Conservation (phyloP, 768 basidiomycete genomes). For the Calocera cornea region DNA sequence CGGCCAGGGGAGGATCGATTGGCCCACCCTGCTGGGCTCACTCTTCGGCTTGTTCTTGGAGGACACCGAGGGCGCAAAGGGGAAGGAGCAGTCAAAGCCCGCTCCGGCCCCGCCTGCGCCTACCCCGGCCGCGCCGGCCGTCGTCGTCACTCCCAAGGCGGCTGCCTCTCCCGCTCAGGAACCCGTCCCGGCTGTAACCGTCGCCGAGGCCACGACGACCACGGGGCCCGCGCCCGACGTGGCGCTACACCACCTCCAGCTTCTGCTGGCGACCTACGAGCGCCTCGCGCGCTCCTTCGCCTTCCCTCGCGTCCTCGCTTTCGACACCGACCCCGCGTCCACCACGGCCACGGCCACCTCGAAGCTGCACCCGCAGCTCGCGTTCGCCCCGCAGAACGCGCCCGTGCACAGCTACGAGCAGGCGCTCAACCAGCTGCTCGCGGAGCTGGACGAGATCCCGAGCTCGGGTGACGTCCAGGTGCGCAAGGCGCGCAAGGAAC, state of each 20-base stretch:
- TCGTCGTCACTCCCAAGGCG: background rate
- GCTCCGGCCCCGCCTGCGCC: background rate
- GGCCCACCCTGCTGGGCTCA: background rate
- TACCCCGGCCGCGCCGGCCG: too few species aligned
- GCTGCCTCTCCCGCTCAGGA: background rate
- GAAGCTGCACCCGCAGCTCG: conserved; percentile 41
- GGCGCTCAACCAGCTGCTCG: conserved; percentile 45
- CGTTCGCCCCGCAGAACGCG: conserved; percentile 48
- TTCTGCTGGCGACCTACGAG: conserved; percentile 33
- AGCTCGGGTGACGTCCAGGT: conserved; percentile 46
- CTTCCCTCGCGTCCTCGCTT: conserved; percentile 12
- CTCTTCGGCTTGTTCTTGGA: background rate
- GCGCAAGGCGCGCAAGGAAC: conserved; percentile 35
- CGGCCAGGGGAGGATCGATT: too few species aligned
- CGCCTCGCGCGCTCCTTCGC: conserved; percentile 30
- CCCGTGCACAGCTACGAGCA: conserved; percentile 51
- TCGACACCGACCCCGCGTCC: conserved; percentile 36
- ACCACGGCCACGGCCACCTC: too few species aligned
- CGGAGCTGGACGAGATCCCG: conserved; percentile 53
- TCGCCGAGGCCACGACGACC: background rate
- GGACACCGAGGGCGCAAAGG: background rate
- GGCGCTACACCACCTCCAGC: background rate
- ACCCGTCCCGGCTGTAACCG: background rate
- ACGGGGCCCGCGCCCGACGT: background rate
- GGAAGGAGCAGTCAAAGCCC: background rate